Percentiles rank a stretch among this genome's conserved stretches.
phyloP scores from a whole-genome alignment of 768 basidiomycete genomes.

The Auricularia sp. region DNA sequence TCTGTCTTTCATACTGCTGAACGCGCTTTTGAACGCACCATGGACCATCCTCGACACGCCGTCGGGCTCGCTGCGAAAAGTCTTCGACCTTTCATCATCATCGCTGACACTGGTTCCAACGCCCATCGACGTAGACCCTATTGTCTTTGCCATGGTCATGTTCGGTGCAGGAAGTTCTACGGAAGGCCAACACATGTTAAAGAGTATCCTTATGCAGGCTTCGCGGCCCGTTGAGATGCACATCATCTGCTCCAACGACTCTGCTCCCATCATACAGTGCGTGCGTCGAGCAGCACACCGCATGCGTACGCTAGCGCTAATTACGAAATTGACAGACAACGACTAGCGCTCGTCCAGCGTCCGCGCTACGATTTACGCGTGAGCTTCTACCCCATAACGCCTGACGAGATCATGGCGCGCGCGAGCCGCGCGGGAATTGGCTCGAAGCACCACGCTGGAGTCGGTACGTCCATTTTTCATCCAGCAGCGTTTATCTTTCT shows the following conservation, averaged over 20 bases:
- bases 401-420: conserved; percentile 6
- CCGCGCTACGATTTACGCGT: conserved; percentile 8
- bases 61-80: not conserved
- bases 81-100: not conserved
- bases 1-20: no score
- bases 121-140: not conserved
- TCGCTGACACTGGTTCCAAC: not conserved
- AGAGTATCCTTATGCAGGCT: conserved; percentile 12
- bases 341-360: conserved; percentile 9
- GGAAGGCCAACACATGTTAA: conserved; percentile 5
- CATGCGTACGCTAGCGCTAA: no score
- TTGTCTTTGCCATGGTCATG: conserved; percentile 3
- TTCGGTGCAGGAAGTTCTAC: not conserved
- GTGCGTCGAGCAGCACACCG: not conserved
- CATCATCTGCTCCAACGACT: conserved; percentile 11
- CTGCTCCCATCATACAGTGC: conserved; percentile 8
- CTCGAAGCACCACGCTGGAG: conserved; percentile 5
- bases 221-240: conserved; percentile 13
- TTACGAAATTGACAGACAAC: not conserved
- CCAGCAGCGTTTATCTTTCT: no score
- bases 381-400: conserved; percentile 10
- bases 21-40: no score
- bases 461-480: not conserved
- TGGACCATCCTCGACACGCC: not conserved
- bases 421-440: conserved; percentile 12